A percentile compares a stretch with the other conserved stretches of the same genome.
phyloP scores from a whole-genome alignment of 257 asterid species.

The Agastache rugosa region DNA sequence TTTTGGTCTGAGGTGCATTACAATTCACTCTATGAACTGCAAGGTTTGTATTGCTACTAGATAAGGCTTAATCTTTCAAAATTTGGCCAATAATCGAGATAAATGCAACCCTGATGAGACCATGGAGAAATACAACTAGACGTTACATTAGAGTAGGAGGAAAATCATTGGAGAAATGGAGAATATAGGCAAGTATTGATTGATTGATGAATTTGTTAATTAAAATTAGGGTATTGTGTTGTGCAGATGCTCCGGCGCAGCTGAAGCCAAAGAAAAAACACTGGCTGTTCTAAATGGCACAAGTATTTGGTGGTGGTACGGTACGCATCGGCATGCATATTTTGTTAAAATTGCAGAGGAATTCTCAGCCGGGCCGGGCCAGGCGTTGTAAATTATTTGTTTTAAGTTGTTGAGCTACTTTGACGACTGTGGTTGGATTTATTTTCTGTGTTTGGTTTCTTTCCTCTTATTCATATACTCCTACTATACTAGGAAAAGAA shows the following conservation, averaged over 20 bases:
- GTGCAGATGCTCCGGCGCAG: constrained; percentile 54
- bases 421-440: not conserved
- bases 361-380: not conserved
- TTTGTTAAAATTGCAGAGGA: constrained; percentile 7
- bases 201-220: not conserved
- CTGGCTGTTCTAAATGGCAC: constrained; percentile 54
- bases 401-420: not conserved
- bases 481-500: not conserved
- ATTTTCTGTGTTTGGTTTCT: not conserved
- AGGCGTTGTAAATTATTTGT: not conserved
- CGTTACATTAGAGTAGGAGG: not conserved
- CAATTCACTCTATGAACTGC: constrained; percentile 65
- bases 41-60: constrained; percentile 44
- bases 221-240: constrained; percentile 21
- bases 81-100: not conserved
- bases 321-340: too few relatives aligned
- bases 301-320: not conserved
- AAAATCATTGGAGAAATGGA: not conserved
- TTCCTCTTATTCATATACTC: not conserved
- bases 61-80: not conserved
- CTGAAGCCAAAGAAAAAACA: constrained; percentile 55
- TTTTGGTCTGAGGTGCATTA: constrained; percentile 79
- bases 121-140: not conserved
- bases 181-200: too few relatives aligned
- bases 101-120: not conserved